Percentiles rank a stretch among this genome's conserved stretches.
Evolutionary conservation across 1,139 yeast species (phyloP).

Genomic region (Diutina sp.): DNA sequence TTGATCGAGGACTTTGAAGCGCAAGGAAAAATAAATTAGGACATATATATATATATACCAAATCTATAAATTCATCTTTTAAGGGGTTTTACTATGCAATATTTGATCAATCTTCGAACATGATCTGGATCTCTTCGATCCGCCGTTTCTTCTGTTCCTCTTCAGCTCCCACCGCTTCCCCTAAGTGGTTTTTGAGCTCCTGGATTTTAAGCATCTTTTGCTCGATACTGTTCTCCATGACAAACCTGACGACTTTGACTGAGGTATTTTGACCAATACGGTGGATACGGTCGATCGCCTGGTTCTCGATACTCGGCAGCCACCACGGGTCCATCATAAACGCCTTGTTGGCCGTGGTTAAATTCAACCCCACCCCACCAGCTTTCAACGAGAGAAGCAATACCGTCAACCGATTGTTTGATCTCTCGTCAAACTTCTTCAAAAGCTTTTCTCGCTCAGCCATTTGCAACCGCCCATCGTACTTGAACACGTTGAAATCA

Average conservation of each 20-base stretch:
- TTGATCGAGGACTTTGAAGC: slow-evolving; percentile 69
- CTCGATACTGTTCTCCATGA: slow-evolving; percentile 78
- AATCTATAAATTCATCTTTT: not conserved
- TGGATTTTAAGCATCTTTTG: slow-evolving; percentile 83
- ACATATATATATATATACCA: not conserved
- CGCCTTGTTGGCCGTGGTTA: slow-evolving; percentile 78
- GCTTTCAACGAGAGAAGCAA: slow-evolving; percentile 74
- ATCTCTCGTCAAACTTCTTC: slow-evolving; percentile 31
- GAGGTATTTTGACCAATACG: slow-evolving; percentile 73
- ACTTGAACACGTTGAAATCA: slow-evolving; percentile 41
- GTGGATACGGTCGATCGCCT: slow-evolving; percentile 90
- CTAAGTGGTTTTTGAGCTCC: slow-evolving; percentile 72
- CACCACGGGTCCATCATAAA: slow-evolving; percentile 98
- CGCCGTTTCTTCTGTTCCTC: slow-evolving; percentile 57
- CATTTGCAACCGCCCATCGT: slow-evolving; percentile 71
- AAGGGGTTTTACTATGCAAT: not conserved
- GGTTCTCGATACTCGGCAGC: slow-evolving; percentile 90
- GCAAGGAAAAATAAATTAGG: slow-evolving; percentile 65
- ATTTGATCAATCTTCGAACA: slow-evolving; percentile 40
- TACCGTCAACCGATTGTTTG: slow-evolving; percentile 30
- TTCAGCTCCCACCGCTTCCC: slow-evolving; percentile 72
- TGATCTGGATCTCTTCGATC: slow-evolving; percentile 68
- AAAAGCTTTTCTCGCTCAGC: slow-evolving; percentile 54
- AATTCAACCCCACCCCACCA: slow-evolving; percentile 90
- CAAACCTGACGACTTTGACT: slow-evolving; percentile 71